Conservation (phyloP, 306 rosid species). For the Echinosophora koreensis region DNA sequence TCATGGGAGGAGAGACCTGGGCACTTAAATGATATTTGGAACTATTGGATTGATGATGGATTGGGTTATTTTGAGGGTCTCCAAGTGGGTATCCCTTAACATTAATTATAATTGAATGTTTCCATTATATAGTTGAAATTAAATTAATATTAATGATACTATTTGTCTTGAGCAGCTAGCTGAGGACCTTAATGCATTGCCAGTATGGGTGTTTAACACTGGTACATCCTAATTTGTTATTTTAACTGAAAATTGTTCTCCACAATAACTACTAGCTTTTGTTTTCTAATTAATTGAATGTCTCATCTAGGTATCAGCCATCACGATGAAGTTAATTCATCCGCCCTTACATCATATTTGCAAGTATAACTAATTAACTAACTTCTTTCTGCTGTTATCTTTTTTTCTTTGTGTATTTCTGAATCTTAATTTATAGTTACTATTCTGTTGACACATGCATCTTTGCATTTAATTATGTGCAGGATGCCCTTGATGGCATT, state of each 20-base stretch:
- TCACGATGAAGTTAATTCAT: slow-evolving; percentile 63
- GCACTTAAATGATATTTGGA: slow-evolving; percentile 82
- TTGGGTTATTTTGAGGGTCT: slow-evolving; percentile 79
- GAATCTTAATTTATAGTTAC: not conserved
- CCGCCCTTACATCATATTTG: slow-evolving; percentile 65
- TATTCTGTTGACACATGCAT: not conserved
- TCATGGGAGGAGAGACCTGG: slow-evolving; percentile 85
- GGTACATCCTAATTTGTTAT: slow-evolving; percentile 46
- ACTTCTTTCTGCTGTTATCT: too few species aligned
- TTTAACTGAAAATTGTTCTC: not conserved
- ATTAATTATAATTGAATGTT: not conserved
- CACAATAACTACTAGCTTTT: not conserved
- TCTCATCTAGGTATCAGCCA: slow-evolving; percentile 62
- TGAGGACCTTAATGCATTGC: slow-evolving; percentile 67
- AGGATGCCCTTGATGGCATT: slow-evolving; percentile 81
- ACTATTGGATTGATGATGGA: slow-evolving; percentile 84
- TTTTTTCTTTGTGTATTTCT: not conserved
- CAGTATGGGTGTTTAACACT: slow-evolving; percentile 73
- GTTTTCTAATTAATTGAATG: slow-evolving; percentile 1
- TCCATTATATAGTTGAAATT: not conserved
- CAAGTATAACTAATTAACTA: slow-evolving; percentile 49
- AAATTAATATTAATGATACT: not conserved
- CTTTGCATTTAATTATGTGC: not conserved
- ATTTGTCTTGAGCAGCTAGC: slow-evolving; percentile 57
- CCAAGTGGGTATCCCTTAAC: slow-evolving; percentile 53